A percentile compares a stretch with the other conserved stretches of the same genome.
Conservation (phyloP, 768 basidiomycete genomes). For the Leccinum olivaceopallidum region DNA sequence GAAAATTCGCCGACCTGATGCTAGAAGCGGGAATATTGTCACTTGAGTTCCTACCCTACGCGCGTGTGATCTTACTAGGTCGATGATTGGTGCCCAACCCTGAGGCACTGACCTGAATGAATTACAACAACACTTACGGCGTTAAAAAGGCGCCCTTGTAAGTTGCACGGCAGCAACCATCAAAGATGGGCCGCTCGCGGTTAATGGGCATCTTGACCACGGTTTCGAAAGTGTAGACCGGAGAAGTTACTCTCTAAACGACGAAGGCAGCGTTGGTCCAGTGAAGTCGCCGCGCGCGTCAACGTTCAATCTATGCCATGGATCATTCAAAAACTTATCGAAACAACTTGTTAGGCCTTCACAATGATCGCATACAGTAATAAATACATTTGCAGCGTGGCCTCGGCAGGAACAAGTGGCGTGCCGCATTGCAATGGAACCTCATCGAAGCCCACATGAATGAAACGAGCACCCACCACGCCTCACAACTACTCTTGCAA, state of each 20-base stretch:
- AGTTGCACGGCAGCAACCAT: not conserved
- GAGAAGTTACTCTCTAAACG: not conserved
- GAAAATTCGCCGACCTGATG: not conserved
- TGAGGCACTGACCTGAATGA: not conserved
- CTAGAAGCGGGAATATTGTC: not conserved
- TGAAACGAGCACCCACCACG: not conserved
- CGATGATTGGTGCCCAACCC: not conserved
- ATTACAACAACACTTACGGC: conserved; percentile 1
- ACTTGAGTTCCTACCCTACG: not conserved
- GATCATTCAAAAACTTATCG: not conserved
- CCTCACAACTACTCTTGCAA: not conserved
- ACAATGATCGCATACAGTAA: not conserved
- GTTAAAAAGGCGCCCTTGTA: not conserved
- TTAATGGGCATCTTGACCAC: not conserved
- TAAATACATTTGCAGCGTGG: not conserved
- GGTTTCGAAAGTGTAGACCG: not conserved
- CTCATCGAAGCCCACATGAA: not conserved
- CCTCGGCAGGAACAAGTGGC: not conserved
- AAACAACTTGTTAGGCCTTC: not conserved
- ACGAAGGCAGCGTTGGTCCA: not conserved
- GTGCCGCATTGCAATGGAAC: not conserved
- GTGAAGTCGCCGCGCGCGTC: not conserved
- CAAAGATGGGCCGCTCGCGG: not conserved
- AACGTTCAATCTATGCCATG: not conserved
- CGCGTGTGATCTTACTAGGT: conserved; percentile 7